Evolutionary conservation across 108 stramenopile genomes (phyloP), one percentile per base, ranked within the genome.

Genomic region (Aurantiochytrium sp.): DNA sequence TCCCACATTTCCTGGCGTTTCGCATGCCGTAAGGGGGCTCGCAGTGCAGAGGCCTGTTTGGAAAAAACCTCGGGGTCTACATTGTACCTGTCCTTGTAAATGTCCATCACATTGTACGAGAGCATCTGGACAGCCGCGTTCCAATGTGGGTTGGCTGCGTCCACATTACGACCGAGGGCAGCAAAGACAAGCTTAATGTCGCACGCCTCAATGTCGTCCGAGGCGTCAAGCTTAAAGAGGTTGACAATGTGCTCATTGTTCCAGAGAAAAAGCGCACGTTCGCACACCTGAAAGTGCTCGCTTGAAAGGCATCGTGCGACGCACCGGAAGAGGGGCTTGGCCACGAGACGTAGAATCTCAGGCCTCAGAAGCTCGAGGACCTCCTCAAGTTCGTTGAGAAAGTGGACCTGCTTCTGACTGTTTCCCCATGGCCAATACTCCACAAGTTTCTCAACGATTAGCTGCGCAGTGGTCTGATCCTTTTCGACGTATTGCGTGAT

Each of bases 401-500:
- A 97, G 90, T 98, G 94, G 87, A 97, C 97, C 90, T 98, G 98
- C 92, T 99, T 99, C 5, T 95, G 94, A 35, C 93, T 94, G 90
- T 95, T 96, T 21, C 95, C 95, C 97, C 97, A 98, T 10, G 98
- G 98, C 98, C 98, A 99, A 92, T 95, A 98, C 88, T 97, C 96
- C 90, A 99, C 96, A 89, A 99, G 96, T 5, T 98, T 97, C 90
- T 97, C 95, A 19, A 99, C 94, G 59, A 99, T 97, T 5, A 97
- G 96, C 28, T 96, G 96, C 19, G 97, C 98, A 59, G 99, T 99
- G 88, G 98, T 97, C 8, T 97, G 97, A 93, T 99, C 99, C 92
- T 99, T 99, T 92, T 99, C 99, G 43, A 98, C 97, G 91, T 98
- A 99, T 92, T 99, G 99, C 88, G 98, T 97, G 91, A 99, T 97